Evolutionary conservation across 371 early-diverging fungal species (phyloP), one percentile per base, ranked within the genome.

Genomic region (Parasitella parasitica): DNA sequence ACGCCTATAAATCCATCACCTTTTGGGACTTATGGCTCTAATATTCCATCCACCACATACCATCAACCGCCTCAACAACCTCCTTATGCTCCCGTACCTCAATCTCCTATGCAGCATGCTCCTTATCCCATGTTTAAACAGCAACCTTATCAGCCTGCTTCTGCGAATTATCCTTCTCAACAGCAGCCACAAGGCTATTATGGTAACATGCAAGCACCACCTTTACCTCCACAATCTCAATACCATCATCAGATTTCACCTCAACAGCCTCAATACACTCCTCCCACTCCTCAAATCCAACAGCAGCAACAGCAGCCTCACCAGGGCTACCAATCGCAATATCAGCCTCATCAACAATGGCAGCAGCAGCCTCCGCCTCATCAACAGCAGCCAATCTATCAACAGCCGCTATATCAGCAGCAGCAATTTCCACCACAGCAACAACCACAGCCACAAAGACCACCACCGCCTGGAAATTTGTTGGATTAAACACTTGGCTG

Each of bases 191-290:
- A 69, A 57, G 61, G 30, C 38, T 71, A 26, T 58, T 65, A 43
- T 48, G 61, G 11, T 32, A 57, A 30, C 3, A 57, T 39, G 27
- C 54, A 52, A 38, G 53, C 43, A 30, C 69, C 50, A 18, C 69
- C 59, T 56, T 12, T 57, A 36, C 60, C 26, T 30, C 58, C 53
- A 34, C 66, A 52, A 18, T 62, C 39, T 30, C 76, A 63, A 59
- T 67, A 67, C 49, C 70, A 67, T 26, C 71, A 52, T 8, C 76
- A 55, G 51, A 64, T 63, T 41, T 68, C 64, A n/a, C 71, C 72
- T 48, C 74, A 69, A 37, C 73, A 65, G 24, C 73, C 73, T 28
- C 69, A 24, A 8, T 72, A 65, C 24, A 66, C 63, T 18, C 63
- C 49, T 39, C 59, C 54, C 18, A 69, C 58, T 28, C 63, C 27